A percentile compares a stretch with the other conserved stretches of the same genome.
phyloP scores from a whole-genome alignment of 2,329 filamentous ascomycete species.

The Xylariaceae sp. region DNA sequence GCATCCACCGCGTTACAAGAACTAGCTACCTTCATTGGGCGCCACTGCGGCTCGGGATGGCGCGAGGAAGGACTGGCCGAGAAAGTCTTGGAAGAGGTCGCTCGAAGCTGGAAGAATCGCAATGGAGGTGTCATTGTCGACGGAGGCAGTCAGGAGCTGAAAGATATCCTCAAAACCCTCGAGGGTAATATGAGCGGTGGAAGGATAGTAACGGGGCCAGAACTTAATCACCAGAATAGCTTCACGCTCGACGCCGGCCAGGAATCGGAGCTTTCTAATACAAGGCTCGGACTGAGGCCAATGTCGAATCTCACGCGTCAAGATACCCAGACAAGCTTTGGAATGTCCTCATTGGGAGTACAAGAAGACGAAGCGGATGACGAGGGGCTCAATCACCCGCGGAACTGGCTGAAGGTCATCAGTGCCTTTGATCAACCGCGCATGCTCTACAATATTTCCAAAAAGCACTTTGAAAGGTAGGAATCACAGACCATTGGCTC shows the following conservation, averaged over 20 bases:
- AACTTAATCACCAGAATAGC: conserved; percentile 68
- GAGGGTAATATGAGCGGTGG: conserved; percentile 93
- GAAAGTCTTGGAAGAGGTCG: conserved; percentile 88
- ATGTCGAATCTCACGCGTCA: conserved; percentile 56
- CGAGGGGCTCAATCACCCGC: conserved; percentile 69
- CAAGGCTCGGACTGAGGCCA: conserved; percentile 62
- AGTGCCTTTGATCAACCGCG: conserved; percentile 86
- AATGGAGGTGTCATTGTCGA: conserved; percentile 92
- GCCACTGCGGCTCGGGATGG: conserved; percentile 95
- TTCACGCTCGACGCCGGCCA: conserved; percentile 64
- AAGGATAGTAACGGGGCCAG: conserved; percentile 63
- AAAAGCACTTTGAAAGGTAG: conserved; percentile 89
- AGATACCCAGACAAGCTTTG: conserved; percentile 71
- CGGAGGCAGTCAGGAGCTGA: conserved; percentile 76
- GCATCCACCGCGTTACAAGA: conserved; percentile 85
- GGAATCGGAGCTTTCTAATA: conserved; percentile 60
- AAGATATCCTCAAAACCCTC: conserved; percentile 80
- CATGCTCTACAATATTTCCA: conserved; percentile 75
- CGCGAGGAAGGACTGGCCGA: conserved; percentile 93
- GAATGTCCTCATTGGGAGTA: conserved; percentile 59
- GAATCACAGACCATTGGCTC: conserved; percentile 28
- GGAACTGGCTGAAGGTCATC: conserved; percentile 84
- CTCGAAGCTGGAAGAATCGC: conserved; percentile 88
- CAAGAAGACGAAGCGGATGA: conserved; percentile 65
- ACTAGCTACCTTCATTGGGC: conserved; percentile 87